A percentile compares a stretch with the other conserved stretches of the same genome.
These are phyloP conservation scores for Climacium dendroides DNA, from an alignment of 225 moss, liverwort and hornwort genomes.

Conservation along the genomic window DNA sequence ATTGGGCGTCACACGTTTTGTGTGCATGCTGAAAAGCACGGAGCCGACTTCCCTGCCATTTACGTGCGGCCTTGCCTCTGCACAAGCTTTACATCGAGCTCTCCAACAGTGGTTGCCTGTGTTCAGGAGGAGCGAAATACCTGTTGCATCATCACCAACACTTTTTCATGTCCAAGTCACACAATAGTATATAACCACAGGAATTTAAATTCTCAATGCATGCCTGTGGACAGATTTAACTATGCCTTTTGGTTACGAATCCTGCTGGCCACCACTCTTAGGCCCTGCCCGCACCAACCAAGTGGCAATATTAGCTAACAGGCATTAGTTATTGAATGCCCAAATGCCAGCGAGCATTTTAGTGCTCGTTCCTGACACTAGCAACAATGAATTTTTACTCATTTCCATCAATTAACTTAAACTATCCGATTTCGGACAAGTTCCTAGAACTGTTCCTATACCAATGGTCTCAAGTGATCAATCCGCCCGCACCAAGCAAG, in stretches of 20 bases:
- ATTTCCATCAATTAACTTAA: neutral
- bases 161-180: neutral
- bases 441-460: neutral
- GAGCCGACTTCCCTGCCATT: neutral
- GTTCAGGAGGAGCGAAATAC: constrained; percentile 19
- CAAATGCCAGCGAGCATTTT: neutral
- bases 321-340: neutral
- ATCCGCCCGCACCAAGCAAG: neutral
- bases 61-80: neutral
- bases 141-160: constrained; percentile 32
- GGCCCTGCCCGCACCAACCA: neutral
- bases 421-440: neutral
- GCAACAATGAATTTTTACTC: neutral
- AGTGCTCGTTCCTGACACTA: neutral
- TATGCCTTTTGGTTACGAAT: neutral
- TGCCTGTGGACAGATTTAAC: neutral
- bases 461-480: neutral
- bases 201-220: neutral
- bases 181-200: neutral
- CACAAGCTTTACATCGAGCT: constrained; percentile 17
- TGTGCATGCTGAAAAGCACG: constrained; percentile 1
- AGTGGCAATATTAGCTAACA: neutral
- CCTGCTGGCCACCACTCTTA: neutral
- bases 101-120: constrained; percentile 36
- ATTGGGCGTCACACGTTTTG: neutral